phyloP scores from a whole-genome alignment of 192 early-diverging fungal species.

The Backusella morwellensis region DNA sequence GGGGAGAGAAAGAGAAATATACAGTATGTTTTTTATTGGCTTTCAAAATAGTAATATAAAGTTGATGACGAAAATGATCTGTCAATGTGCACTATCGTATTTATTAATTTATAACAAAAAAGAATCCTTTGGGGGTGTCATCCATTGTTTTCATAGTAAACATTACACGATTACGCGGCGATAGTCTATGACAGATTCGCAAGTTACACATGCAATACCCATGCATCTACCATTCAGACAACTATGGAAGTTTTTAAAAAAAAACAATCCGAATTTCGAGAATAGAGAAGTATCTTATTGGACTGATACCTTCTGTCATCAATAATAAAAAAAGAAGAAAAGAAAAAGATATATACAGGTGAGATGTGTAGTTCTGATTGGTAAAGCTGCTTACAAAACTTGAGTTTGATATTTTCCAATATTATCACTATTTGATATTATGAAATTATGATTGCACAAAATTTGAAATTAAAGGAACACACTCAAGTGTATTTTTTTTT shows the following conservation, averaged over 20 bases:
- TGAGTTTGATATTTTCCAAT: neutral
- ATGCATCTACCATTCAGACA: constrained; percentile 7
- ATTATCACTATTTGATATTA: neutral
- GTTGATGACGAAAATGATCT: neutral
- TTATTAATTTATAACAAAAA: neutral
- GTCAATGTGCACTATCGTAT: neutral
- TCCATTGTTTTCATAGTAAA: neutral
- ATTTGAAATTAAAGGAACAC: neutral
- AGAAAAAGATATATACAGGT: too few species aligned
- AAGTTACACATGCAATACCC: neutral
- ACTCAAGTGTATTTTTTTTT: neutral
- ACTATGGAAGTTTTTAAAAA: neutral
- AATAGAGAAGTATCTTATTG: neutral
- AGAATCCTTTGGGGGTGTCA: neutral
- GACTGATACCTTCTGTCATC: neutral
- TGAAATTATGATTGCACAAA: neutral
- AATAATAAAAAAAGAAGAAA: neutral
- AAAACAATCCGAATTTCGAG: neutral
- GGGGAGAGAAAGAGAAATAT: neutral
- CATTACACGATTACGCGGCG: neutral
- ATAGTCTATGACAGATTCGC: neutral
- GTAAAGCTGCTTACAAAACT: neutral
- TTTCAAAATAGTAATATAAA: neutral
- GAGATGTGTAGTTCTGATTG: neutral
- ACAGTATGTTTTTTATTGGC: neutral